phyloP scores from a whole-genome alignment of 805 yeast species.

The Candida endomychidarum region DNA sequence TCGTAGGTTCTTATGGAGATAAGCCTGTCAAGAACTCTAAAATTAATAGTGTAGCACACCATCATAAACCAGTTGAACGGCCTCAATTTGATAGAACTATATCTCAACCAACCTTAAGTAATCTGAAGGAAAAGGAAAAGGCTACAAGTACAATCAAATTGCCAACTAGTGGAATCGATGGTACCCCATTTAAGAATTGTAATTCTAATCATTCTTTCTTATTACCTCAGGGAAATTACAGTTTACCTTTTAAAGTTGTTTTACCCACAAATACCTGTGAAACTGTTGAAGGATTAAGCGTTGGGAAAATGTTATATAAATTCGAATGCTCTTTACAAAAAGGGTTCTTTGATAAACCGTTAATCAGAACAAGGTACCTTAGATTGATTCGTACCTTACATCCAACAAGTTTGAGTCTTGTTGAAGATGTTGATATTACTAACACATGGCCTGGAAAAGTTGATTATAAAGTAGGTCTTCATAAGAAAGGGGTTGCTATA shows the following conservation, averaged over 20 bases:
- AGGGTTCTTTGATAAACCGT: conserved; percentile 41
- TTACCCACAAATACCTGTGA: conserved; percentile 50
- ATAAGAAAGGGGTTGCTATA: conserved; percentile 45
- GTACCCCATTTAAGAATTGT: conserved; percentile 42
- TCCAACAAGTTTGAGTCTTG: conserved; percentile 36
- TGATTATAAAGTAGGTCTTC: conserved; percentile 47
- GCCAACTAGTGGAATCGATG: conserved; percentile 41
- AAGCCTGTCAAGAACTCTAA: conserved; percentile 24
- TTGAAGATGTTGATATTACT: conserved; percentile 46
- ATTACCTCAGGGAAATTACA: conserved; percentile 53
- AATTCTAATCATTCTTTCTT: conserved; percentile 34
- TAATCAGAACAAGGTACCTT: conserved; percentile 36
- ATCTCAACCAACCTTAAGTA: conserved; percentile 27
- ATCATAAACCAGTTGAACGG: background rate
- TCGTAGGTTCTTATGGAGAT: conserved; percentile 45
- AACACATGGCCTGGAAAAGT: conserved; percentile 55
- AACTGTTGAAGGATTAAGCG: conserved; percentile 49
- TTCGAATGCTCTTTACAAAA: conserved; percentile 42
- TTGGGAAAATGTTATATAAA: conserved; percentile 44
- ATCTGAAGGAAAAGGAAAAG: conserved; percentile 2
- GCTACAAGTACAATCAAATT: conserved; percentile 19
- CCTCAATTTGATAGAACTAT: conserved; percentile 25
- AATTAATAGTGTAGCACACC: conserved; percentile 6
- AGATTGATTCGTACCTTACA: conserved; percentile 46
- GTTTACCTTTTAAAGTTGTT: conserved; percentile 45